Conservation (phyloP, 192 early-diverging fungal genomes). For the Coemansia sp. region DNA sequence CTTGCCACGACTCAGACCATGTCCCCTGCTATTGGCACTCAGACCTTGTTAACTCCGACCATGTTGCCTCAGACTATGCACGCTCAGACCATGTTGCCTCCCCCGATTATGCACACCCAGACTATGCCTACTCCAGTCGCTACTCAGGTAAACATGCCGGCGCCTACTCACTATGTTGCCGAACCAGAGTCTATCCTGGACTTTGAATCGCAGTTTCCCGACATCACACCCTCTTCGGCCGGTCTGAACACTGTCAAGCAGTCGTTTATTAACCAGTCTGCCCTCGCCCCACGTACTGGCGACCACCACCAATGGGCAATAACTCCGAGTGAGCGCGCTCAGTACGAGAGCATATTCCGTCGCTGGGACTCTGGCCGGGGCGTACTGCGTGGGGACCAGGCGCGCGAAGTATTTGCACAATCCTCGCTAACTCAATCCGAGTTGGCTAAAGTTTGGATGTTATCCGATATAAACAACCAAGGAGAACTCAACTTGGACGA, state of each 20-base stretch:
- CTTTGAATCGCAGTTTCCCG: conserved; percentile 48
- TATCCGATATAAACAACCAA: conserved; percentile 50
- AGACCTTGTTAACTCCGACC: neutral
- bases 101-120: neutral
- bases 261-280: conserved; percentile 23
- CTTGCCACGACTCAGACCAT: conserved; percentile 13
- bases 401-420: conserved; percentile 65
- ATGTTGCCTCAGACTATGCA: no score
- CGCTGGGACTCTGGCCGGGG: conserved; percentile 59
- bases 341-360: conserved; percentile 55
- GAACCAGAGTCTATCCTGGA: conserved; percentile 26
- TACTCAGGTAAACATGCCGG: neutral
- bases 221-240: conserved; percentile 23
- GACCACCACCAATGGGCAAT: conserved; percentile 44
- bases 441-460: conserved; percentile 62
- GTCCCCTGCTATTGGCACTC: neutral
- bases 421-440: conserved; percentile 58
- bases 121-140: neutral
- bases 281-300: conserved; percentile 10
- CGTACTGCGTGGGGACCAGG: conserved; percentile 61
- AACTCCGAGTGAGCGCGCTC: conserved; percentile 27
- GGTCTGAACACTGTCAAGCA: conserved; percentile 35
- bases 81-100: no score
- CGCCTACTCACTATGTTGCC: neutral
- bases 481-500: conserved; percentile 94